Evolutionary conservation across 129 eudicot species (phyloP), one percentile per base, ranked within the genome.

Genomic region (Tagetes patula): DNA sequence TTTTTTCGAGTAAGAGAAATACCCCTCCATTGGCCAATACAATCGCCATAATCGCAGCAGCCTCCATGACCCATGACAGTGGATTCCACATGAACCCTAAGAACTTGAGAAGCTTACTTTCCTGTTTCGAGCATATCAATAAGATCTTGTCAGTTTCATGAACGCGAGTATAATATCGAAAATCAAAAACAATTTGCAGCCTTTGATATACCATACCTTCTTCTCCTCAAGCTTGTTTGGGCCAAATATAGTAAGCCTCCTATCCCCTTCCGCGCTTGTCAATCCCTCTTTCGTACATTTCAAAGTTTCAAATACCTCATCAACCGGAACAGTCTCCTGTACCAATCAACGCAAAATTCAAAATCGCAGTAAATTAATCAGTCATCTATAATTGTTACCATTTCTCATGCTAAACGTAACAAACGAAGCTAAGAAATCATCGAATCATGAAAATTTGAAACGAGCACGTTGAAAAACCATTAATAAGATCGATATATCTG

Each of bases 81-180:
- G 97, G 97, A 76, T 91, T 91, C 97, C 97, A 91, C 97, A 91
- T 91, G 69, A 91, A 91, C 52, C 97, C 97, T 76, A 91, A 65
- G 77, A 91, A 91, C 55, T 85, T 88, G 2, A 91, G 85, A 41
- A 91, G 4, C 64, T 86, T 86, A 48, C 72, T 91, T 40, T 91
- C 97, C 91, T 89, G 85, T 77, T 75, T 36, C 73, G 60, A 47
- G 60, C 48, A 69, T 3, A 60, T 37, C 49, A 72, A 50, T 6
- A 45, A 65, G 31, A 61, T 61, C 67, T 85, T 8, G 41, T 67
- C 9, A 76, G 71, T 40, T 33, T 11, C 5, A 46, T 60, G 36
- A 67, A 30, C 61, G 3, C 2, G 9, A 40, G 56, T 65, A 65
- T 7, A 48, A 36, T 5, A 58, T 12, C 10, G 20, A 0, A 69